phyloP scores from a whole-genome alignment of 176 grass and related monocot species.

The Chloris gayana region DNA sequence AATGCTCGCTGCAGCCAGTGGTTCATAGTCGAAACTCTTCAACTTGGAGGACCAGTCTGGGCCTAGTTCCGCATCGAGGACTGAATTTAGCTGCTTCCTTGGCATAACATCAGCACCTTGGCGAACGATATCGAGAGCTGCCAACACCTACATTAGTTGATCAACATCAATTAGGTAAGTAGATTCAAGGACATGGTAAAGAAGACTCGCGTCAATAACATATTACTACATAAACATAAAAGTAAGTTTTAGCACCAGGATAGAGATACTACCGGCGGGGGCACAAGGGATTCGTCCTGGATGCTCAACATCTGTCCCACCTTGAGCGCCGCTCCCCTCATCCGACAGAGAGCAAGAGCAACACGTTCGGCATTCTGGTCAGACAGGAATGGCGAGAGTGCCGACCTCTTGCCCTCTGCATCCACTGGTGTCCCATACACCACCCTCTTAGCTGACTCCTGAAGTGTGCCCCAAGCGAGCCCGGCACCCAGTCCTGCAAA shows the following conservation, averaged over 20 bases:
- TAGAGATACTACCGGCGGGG: conserved; percentile 66
- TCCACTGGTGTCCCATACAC: conserved; percentile 65
- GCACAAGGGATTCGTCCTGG: conserved; percentile 93
- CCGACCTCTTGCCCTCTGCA: conserved; percentile 60
- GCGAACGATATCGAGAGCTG: conserved; percentile 90
- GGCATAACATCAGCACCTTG: conserved; percentile 99
- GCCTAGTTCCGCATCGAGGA: conserved; percentile 79
- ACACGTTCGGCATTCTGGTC: conserved; percentile 96
- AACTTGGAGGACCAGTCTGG: conserved; percentile 74
- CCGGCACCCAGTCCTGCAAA: conserved; percentile 90
- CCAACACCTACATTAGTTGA: conserved; percentile 61
- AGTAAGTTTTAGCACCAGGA: not conserved
- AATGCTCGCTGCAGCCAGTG: conserved; percentile 87
- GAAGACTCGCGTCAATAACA: not conserved
- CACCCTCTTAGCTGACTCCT: conserved; percentile 72
- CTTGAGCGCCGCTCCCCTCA: conserved; percentile 90
- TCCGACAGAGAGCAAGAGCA: conserved; percentile 83
- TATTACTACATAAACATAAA: not conserved
- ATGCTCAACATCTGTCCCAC: conserved; percentile 97
- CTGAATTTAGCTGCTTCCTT: conserved; percentile 78
- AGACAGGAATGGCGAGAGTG: conserved; percentile 80
- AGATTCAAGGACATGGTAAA: not conserved
- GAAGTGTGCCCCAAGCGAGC: conserved; percentile 79
- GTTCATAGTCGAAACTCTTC: conserved; percentile 94
- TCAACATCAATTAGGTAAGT: conserved; percentile 13